Percentiles rank a stretch among this genome's conserved stretches.
Evolutionary conservation across 78 protist genomes (phyloP).

Genomic region (Paulinella micropora): DNA sequence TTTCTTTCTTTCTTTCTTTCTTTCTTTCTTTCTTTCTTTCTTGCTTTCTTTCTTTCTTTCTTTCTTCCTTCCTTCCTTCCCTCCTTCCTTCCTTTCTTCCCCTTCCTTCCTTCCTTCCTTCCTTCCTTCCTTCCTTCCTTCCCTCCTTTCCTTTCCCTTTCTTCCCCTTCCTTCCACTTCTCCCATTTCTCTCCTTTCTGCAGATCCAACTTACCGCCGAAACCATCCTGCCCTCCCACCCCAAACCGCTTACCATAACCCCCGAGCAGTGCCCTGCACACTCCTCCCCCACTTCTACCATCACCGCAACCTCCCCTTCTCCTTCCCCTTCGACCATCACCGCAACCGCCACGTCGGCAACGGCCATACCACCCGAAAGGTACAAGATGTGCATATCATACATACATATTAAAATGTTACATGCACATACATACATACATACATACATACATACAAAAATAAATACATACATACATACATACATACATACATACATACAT

Average conservation of each 20-base stretch:
- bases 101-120: not conserved
- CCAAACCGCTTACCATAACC: not conserved
- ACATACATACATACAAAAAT: not conserved
- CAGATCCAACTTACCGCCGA: too few species aligned
- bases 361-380: not conserved
- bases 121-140: not conserved
- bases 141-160: too few species aligned
- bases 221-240: too few species aligned
- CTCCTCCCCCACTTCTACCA: too few species aligned
- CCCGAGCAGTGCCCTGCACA: not conserved
- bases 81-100: not conserved
- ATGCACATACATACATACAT: not conserved
- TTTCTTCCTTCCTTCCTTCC: not conserved
- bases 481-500: not conserved
- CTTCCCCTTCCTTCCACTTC: too few species aligned
- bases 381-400: not conserved
- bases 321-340: too few species aligned
- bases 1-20: not conserved
- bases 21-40: not conserved
- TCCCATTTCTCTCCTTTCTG: too few species aligned
- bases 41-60: not conserved
- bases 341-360: too few species aligned
- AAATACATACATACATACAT: not conserved
- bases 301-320: too few species aligned
- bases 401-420: not conserved